Percentiles rank a stretch among this genome's conserved stretches.
phyloP scores from a whole-genome alignment of 345 rosid genomes.

The Eucalyptus camaldulensis region DNA sequence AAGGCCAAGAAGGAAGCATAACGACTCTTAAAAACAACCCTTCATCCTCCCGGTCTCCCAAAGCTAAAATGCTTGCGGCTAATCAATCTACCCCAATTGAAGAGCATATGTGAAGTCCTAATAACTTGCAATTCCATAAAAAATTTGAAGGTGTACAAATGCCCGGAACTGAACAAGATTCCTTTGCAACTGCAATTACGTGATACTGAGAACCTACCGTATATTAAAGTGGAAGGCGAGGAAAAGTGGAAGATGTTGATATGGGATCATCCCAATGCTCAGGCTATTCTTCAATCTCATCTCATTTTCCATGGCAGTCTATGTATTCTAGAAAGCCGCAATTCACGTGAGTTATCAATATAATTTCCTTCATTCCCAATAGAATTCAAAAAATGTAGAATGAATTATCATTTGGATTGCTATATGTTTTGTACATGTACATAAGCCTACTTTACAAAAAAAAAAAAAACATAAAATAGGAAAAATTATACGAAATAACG shows the following conservation, averaged over 20 bases:
- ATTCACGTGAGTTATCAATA: neutral
- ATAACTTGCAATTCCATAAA: too few species aligned
- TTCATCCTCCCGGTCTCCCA: too few species aligned
- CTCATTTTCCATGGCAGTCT: accelerated
- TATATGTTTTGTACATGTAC: too few species aligned
- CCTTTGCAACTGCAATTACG: neutral
- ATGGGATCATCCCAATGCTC: neutral
- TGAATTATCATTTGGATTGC: too few species aligned
- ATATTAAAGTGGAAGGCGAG: neutral
- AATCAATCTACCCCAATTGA: accelerated
- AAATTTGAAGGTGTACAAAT: accelerated
- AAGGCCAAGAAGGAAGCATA: too few species aligned
- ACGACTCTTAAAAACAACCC: too few species aligned
- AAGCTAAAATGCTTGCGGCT: accelerated
- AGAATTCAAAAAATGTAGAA: accelerated
- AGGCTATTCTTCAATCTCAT: neutral
- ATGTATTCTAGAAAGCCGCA: neutral
- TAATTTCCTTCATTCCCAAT: neutral
- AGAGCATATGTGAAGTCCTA: too few species aligned
- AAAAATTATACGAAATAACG: too few species aligned
- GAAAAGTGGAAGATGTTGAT: neutral
- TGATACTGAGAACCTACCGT: neutral
- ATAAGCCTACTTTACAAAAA: too few species aligned
- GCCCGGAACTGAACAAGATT: accelerated
- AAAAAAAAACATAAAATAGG: too few species aligned